Base-by-base conservation (phyloP, 345 rosid species). In the Cochlearia excelsa region DNA sequence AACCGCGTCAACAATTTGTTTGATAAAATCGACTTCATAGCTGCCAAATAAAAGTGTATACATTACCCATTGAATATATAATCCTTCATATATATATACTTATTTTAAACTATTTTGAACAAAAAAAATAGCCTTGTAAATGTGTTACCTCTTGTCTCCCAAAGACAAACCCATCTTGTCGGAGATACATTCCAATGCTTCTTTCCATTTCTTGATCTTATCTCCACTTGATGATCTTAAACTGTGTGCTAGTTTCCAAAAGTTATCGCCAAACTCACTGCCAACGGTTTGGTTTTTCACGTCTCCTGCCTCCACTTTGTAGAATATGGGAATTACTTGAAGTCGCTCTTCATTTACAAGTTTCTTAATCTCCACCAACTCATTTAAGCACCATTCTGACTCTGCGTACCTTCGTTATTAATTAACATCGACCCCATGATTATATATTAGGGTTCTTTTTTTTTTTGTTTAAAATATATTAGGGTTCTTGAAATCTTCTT, bases 371-470 rank as follows among this genome's bases (percentile, higher is more conserved):
- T 29, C 39, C 2, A 11, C 56, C 16, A 38, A 49, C 30, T 61
- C 66, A 6, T 49, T 9, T 39, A 61, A 11, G 7, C 66, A 49
- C 66, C 55, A 61, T 0, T 5, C 11, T 2, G 66, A 61, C 16
- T 61, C 39, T 0, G 65, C 0, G 4, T 61, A 61, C 26, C 23
- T 16, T 16, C 23, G 23, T 16, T 16, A 16, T 16, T 16, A 16
- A 16, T 16, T 16, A 16, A 16, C 23, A 16, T 16, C 23, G 23
- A 16, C 23, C 23, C 23, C 23, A 16, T 16, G 23, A 16, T 16
- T 16, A 16, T 16, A 16, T 16, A 16, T 16, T 16, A 16, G 23
- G 23, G 23, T 16, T 16, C 23, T 16, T 16, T n/a, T n/a, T n/a
- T n/a, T n/a, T n/a, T n/a, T n/a, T n/a, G n/a, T n/a, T n/a, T n/a